A percentile compares a stretch with the other conserved stretches of the same genome.
Conservation (phyloP, 1,284 basidiomycete genomes). For the Fomitopsis palustris region DNA sequence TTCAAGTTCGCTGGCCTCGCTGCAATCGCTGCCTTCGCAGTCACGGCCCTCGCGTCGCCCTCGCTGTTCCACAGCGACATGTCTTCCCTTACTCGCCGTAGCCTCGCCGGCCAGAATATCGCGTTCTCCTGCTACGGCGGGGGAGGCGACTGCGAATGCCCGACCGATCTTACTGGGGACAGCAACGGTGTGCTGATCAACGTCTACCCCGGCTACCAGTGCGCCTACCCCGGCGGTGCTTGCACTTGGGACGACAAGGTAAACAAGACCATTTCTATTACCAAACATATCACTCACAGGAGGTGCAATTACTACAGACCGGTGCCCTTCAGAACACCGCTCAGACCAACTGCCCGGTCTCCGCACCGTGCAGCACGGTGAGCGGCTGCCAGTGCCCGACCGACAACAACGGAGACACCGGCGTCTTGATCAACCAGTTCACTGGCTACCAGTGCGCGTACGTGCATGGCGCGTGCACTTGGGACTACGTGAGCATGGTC, state of each 20-base stretch:
- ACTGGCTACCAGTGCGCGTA: constrained; percentile 25
- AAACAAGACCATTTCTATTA: not conserved
- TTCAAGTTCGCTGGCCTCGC: not conserved
- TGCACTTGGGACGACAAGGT: constrained; percentile 14
- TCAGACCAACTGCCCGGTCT: constrained; percentile 22
- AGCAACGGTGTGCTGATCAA: constrained; percentile 12
- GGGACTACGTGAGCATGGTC: constrained; percentile 19
- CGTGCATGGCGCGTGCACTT: constrained; percentile 22
- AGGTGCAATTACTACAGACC: constrained; percentile 1
- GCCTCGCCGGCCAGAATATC: constrained; percentile 4
- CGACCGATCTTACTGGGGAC: constrained; percentile 9
- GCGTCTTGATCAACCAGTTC: constrained; percentile 24
- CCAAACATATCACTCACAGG: not conserved
- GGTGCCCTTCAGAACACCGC: constrained; percentile 19
- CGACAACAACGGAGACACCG: constrained; percentile 17
- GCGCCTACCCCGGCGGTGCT: constrained; percentile 13
- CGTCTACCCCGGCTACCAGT: constrained; percentile 14
- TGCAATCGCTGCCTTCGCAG: not conserved
- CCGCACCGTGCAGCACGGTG: constrained; percentile 16
- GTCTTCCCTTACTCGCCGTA: not conserved
- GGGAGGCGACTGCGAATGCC: constrained; percentile 13
- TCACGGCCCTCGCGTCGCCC: not conserved
- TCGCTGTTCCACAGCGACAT: not conserved
- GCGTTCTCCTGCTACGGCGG: constrained; percentile 10
- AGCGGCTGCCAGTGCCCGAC: constrained; percentile 19